phyloP scores from a whole-genome alignment of 106 monocot genomes.

The Phalaenopsis equestris region DNA sequence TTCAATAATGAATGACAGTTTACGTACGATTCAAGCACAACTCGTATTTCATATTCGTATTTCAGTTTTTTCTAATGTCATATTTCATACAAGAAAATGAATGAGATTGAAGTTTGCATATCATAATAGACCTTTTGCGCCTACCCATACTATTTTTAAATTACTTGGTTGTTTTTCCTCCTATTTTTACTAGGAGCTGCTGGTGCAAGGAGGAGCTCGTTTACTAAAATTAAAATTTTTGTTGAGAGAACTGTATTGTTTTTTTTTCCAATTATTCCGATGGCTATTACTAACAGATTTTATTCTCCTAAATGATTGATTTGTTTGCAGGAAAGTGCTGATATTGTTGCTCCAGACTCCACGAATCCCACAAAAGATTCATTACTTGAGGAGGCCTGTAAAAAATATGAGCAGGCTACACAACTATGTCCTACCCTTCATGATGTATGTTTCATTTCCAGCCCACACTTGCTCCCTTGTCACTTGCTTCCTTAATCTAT shows the following conservation, averaged over 20 bases:
- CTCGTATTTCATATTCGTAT: background rate
- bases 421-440: slow-evolving; percentile 87
- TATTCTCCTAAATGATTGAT: background rate
- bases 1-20: background rate
- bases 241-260: background rate
- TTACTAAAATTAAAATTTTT: background rate
- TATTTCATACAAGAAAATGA: background rate
- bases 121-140: background rate
- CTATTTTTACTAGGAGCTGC: background rate
- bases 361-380: slow-evolving; percentile 73
- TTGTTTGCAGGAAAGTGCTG: slow-evolving; percentile 78
- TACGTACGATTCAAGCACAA: background rate
- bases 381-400: slow-evolving; percentile 96
- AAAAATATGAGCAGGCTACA: slow-evolving; percentile 95
- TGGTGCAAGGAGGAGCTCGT: background rate
- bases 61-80: background rate
- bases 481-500: background rate
- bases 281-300: background rate
- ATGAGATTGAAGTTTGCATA: background rate
- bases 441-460: slow-evolving; percentile 48
- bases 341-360: slow-evolving; percentile 77
- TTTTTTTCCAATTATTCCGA: background rate
- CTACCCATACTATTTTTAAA: background rate
- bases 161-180: background rate
- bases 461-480: too few species aligned